Evolutionary conservation across 2,329 filamentous ascomycete genomes (phyloP).

Genomic region (Alternaria viburni): DNA sequence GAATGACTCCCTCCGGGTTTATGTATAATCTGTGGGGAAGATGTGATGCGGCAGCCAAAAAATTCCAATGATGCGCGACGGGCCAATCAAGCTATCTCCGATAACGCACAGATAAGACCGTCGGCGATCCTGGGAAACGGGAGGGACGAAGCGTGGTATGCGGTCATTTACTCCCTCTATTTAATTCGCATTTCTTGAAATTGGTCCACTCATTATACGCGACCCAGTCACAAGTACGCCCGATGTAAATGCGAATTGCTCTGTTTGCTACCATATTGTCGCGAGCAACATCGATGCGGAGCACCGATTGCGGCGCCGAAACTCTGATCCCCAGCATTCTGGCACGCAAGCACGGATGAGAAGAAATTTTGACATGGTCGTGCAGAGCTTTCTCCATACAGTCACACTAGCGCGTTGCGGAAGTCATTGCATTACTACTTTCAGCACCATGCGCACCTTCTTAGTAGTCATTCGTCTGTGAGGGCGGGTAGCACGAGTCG

Average conservation of each 20-base stretch:
- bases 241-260: background rate
- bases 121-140: slow-evolving; percentile 19
- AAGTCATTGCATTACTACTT: slow-evolving; percentile 8
- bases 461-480: slow-evolving; percentile 2
- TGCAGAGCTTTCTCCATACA: slow-evolving; percentile 11
- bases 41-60: slow-evolving; percentile 38
- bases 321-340: slow-evolving; percentile 15
- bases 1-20: slow-evolving; percentile 36
- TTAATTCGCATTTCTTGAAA: background rate
- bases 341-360: slow-evolving; percentile 21
- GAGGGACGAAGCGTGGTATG: background rate
- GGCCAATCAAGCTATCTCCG: slow-evolving; percentile 39
- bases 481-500: slow-evolving; percentile 2
- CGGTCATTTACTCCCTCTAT: background rate
- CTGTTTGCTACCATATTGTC: slow-evolving; percentile 2
- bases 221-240: background rate
- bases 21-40: slow-evolving; percentile 41
- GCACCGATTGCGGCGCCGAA: slow-evolving; percentile 30
- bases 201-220: background rate
- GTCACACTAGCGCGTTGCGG: slow-evolving; percentile 9
- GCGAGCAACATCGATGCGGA: slow-evolving; percentile 5
- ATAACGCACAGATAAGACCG: slow-evolving; percentile 38
- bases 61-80: slow-evolving; percentile 37
- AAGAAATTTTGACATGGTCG: slow-evolving; percentile 32
- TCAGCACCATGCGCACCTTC: background rate